phyloP scores from a whole-genome alignment of 257 asterid genomes.

The Penstemon davidsonii region DNA sequence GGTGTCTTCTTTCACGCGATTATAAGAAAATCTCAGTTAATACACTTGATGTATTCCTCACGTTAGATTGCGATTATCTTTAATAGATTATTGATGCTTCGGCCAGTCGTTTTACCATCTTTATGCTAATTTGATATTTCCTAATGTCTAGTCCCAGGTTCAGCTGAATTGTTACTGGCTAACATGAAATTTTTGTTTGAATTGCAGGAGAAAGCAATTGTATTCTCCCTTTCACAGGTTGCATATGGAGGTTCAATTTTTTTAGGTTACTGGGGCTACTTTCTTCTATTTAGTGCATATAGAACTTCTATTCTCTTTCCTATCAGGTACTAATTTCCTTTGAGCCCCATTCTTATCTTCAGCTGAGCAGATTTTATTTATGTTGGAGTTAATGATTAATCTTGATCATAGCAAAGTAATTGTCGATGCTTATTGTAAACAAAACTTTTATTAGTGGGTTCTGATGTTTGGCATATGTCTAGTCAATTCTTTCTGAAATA shows the following conservation, averaged over 20 bases:
- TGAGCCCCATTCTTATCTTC: conserved; percentile 1
- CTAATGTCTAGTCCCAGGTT: conserved; percentile 15
- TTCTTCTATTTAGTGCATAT: conserved; percentile 53
- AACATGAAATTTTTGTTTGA: conserved; percentile 26
- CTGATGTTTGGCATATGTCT: conserved; percentile 8
- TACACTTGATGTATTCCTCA: not conserved
- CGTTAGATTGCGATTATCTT: not conserved
- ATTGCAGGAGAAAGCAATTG: conserved; percentile 80
- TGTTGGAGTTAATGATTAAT: not conserved
- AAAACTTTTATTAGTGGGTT: not conserved
- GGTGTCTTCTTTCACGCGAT: conserved; percentile 8
- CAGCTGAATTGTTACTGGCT: conserved; percentile 19
- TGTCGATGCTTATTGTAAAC: conserved; percentile 6
- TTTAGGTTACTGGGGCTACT: conserved; percentile 91
- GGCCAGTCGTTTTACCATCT: conserved; percentile 1
- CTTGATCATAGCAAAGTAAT: conserved; percentile 5
- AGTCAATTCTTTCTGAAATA: conserved; percentile 9
- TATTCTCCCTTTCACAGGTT: conserved; percentile 82
- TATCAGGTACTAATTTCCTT: conserved; percentile 57
- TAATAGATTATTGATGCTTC: conserved; percentile 2
- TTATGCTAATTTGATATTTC: conserved; percentile 16
- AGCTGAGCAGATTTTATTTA: not conserved
- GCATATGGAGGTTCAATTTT: conserved; percentile 77
- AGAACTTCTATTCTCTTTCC: conserved; percentile 66
- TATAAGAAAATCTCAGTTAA: not conserved